Conservation (phyloP, 352 stramenopile species). For the Phytophthora brassicae region DNA sequence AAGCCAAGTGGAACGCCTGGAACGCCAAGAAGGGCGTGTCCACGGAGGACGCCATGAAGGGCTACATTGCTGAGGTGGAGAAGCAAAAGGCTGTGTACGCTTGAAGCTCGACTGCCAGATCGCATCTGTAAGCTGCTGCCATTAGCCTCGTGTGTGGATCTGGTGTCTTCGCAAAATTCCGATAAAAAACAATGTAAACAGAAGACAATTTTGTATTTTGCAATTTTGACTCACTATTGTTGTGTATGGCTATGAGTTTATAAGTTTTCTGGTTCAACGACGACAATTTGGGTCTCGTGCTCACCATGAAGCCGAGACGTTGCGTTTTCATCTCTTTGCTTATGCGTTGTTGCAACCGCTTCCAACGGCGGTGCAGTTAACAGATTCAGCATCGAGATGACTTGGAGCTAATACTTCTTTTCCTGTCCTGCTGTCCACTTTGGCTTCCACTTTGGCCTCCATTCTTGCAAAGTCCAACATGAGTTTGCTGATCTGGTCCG, state of each 20-base stretch:
- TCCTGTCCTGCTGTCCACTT: slow-evolving; percentile 32
- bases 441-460: slow-evolving; percentile 74
- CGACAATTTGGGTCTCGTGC: no score
- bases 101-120: slow-evolving; percentile 40
- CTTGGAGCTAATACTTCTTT: slow-evolving; percentile 7
- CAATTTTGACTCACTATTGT: no score
- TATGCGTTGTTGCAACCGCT: slow-evolving; percentile 1
- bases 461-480: slow-evolving; percentile 75
- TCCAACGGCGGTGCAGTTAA: slow-evolving; percentile 4
- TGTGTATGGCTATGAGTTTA: no score
- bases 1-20: slow-evolving; percentile 91
- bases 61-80: slow-evolving; percentile 86
- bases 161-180: slow-evolving; percentile 20
- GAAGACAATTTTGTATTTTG: slow-evolving; percentile 22
- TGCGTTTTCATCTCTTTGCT: background rate
- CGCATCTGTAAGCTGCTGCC: slow-evolving; percentile 21
- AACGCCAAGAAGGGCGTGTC: slow-evolving; percentile 82
- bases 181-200: slow-evolving; percentile 28
- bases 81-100: slow-evolving; percentile 85
- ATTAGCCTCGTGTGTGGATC: no score
- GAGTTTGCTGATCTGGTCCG: slow-evolving; percentile 74
- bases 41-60: slow-evolving; percentile 84
- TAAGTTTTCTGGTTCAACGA: no score
- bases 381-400: no score
- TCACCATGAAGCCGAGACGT: no score